Evolutionary conservation across 2,329 filamentous ascomycete genomes (phyloP).

Genomic region (Aspergillus pseudonomiae): DNA sequence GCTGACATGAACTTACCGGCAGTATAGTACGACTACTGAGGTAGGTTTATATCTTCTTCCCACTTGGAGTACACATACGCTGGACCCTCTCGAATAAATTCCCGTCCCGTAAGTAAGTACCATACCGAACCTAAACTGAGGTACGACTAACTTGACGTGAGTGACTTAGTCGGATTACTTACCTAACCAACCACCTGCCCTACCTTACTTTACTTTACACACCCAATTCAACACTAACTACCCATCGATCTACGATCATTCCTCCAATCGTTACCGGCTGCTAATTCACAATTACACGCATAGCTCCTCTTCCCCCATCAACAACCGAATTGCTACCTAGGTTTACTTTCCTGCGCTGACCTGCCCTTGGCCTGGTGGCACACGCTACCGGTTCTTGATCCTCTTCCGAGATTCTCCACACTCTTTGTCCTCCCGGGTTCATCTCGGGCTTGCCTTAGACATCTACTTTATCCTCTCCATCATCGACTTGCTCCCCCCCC

Average conservation of each 20-base stretch:
- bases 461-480: conserved; percentile 23
- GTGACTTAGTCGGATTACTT: conserved; percentile 6
- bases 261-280: conserved; percentile 19
- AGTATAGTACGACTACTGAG: background rate
- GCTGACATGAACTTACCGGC: background rate
- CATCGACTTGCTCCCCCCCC: conserved; percentile 17
- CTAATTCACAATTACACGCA: conserved; percentile 7
- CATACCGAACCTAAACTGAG: background rate
- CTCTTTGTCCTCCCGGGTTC: conserved; percentile 24
- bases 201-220: conserved; percentile 5
- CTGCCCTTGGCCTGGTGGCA: conserved; percentile 10
- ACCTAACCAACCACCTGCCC: conserved; percentile 15
- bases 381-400: conserved; percentile 18
- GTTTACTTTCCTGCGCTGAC: conserved; percentile 10
- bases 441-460: conserved; percentile 26
- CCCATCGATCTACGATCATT: conserved; percentile 13
- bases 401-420: conserved; percentile 30
- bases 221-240: conserved; percentile 14
- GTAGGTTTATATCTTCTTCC: background rate
- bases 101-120: background rate
- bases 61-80: background rate
- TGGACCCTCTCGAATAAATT: background rate
- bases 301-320: conserved; percentile 4
- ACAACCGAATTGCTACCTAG: conserved; percentile 5
- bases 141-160: background rate